Conservation (phyloP, 2,329 filamentous ascomycete genomes). For the Nannizzia gypsea region DNA sequence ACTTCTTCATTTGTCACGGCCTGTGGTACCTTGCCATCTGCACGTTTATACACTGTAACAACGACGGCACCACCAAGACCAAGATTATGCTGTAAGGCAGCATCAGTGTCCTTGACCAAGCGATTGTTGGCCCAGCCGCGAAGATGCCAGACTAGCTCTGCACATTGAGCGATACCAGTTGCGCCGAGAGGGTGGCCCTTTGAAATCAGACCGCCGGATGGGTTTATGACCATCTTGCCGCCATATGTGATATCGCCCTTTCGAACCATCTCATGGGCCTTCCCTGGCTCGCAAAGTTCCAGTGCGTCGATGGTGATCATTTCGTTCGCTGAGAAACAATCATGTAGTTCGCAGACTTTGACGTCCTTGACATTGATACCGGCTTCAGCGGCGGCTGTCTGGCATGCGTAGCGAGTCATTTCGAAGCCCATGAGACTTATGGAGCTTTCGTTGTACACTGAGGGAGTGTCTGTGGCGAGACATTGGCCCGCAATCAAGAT, state of each 20-base stretch:
- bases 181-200: conserved; percentile 93
- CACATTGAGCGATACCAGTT: conserved; percentile 88
- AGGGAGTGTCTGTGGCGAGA: conserved; percentile 70
- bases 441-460: conserved; percentile 63
- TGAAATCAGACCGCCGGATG: conserved; percentile 84
- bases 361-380: conserved; percentile 55
- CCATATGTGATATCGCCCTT: conserved; percentile 86
- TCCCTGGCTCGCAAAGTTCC: conserved; percentile 63
- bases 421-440: conserved; percentile 85
- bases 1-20: conserved; percentile 52
- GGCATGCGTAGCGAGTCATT: conserved; percentile 64
- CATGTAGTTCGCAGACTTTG: conserved; percentile 82
- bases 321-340: conserved; percentile 94
- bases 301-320: conserved; percentile 82
- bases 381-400: conserved; percentile 58
- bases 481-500: conserved; percentile 79
- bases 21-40: conserved; percentile 57
- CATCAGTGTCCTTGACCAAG: conserved; percentile 53
- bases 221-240: conserved; percentile 71
- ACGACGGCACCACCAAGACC: conserved; percentile 85
- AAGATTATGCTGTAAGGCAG: conserved; percentile 82
- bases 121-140: conserved; percentile 94
- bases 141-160: conserved; percentile 89
- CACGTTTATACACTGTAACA: conserved; percentile 75
- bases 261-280: conserved; percentile 84